Conservation (phyloP, 495 filamentous ascomycete genomes). For the Immersiella caudata region DNA sequence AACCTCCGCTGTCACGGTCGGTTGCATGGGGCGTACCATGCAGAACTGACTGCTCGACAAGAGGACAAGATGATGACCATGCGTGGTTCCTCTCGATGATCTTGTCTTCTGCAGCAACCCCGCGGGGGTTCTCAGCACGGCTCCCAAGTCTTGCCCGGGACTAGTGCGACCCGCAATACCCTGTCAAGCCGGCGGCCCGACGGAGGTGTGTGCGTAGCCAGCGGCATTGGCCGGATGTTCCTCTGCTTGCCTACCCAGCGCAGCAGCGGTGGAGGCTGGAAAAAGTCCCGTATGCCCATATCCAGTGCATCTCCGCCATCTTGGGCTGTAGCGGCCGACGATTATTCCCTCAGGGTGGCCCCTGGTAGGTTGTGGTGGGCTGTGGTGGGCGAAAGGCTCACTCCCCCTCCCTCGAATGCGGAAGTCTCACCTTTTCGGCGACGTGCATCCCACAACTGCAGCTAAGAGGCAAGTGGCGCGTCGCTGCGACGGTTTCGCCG, state of each 20-base stretch:
- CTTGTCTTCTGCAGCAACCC: not conserved
- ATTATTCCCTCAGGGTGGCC: conserved; percentile 17
- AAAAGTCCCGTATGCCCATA: not conserved
- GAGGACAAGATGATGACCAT: not conserved
- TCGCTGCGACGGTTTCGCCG: conserved; percentile 23
- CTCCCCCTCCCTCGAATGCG: conserved; percentile 21
- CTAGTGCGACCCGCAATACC: not conserved
- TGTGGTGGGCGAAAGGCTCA: not conserved
- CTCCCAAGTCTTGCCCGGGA: not conserved
- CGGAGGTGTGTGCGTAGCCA: conserved; percentile 3
- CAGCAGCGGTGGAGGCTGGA: not conserved
- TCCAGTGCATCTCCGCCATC: not conserved
- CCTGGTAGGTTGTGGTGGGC: not conserved
- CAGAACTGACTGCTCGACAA: not conserved
- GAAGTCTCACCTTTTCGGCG: conserved; percentile 29
- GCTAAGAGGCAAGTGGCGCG: conserved; percentile 31
- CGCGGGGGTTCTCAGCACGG: conserved; percentile 5
- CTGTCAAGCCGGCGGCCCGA: not conserved
- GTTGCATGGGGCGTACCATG: not conserved
- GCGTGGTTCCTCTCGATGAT: not conserved
- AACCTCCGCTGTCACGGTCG: not conserved
- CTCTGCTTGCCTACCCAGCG: not conserved
- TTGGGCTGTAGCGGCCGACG: not conserved
- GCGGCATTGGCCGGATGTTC: not conserved
- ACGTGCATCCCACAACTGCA: conserved; percentile 31